Conservation (phyloP, 371 early-diverging fungal genomes). For the Basidiobolus meristosporus region DNA sequence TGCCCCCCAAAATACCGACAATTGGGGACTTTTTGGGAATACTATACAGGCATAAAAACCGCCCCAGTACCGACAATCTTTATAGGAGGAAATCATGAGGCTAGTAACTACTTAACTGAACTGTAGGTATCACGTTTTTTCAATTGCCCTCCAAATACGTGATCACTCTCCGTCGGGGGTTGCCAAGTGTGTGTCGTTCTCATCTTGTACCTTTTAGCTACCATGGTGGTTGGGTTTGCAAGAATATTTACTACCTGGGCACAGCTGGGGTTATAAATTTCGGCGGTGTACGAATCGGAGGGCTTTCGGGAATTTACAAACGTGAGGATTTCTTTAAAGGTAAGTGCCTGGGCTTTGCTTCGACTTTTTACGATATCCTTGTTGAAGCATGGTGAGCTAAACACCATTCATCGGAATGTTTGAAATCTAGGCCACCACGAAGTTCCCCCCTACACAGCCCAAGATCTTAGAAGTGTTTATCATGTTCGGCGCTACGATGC, state of each 20-base stretch:
- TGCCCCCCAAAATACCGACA: conserved; percentile 64
- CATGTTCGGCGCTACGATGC: conserved; percentile 76
- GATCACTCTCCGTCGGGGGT: not conserved
- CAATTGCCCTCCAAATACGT: not conserved
- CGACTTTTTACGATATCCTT: no score
- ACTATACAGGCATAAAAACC: conserved; percentile 61
- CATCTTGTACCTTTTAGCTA: conserved; percentile 27
- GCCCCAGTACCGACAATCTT: conserved; percentile 83
- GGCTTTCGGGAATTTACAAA: conserved; percentile 86
- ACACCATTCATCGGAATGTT: not conserved
- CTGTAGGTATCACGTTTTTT: conserved; percentile 25
- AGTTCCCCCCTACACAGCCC: conserved; percentile 39
- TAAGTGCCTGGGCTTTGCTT: conserved; percentile 7
- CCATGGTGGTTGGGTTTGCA: conserved; percentile 92
- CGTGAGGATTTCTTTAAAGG: conserved; percentile 37
- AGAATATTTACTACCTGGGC: conserved; percentile 89
- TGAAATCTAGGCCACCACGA: conserved; percentile 61
- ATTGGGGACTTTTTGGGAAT: conserved; percentile 76
- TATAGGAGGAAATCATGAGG: conserved; percentile 97
- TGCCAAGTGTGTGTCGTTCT: not conserved
- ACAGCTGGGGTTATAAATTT: conserved; percentile 60
- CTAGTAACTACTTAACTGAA: conserved; percentile 81
- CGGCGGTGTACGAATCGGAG: conserved; percentile 79
- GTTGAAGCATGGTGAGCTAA: not conserved
- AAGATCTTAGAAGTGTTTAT: conserved; percentile 44